Evolutionary conservation across 306 rosid species (phyloP).

Genomic region (Ziziphus jujuba): DNA sequence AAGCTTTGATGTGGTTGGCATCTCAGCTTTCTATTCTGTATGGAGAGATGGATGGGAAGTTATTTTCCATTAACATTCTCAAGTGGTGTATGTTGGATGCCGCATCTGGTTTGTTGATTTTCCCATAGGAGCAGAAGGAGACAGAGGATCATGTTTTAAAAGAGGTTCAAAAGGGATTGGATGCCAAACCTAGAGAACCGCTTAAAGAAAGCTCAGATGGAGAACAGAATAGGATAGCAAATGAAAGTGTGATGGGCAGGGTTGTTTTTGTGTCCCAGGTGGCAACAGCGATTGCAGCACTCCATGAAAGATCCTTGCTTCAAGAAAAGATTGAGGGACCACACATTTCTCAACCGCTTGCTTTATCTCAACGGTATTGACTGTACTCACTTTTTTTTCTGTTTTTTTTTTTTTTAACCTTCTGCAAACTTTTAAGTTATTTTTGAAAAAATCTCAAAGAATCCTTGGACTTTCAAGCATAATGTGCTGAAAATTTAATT

Average conservation of each 20-base stretch:
- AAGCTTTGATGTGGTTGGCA: slow-evolving; percentile 58
- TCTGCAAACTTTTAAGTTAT: background rate
- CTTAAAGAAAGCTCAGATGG: slow-evolving; percentile 18
- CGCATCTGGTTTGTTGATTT: slow-evolving; percentile 41
- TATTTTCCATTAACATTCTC: slow-evolving; percentile 50
- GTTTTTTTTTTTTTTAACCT: background rate
- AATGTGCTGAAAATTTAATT: background rate
- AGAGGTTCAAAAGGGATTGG: slow-evolving; percentile 19
- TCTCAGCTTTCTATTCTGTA: slow-evolving; percentile 68
- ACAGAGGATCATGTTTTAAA: slow-evolving; percentile 18
- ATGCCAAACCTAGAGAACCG: slow-evolving; percentile 8
- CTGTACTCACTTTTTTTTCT: background rate
- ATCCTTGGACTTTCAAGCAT: background rate
- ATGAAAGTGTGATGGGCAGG: slow-evolving; percentile 22
- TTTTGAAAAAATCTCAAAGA: background rate
- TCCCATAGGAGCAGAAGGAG: slow-evolving; percentile 38
- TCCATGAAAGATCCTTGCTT: slow-evolving; percentile 72
- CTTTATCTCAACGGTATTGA: slow-evolving; percentile 52
- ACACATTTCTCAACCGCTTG: slow-evolving; percentile 46
- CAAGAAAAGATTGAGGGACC: slow-evolving; percentile 57
- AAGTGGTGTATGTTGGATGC: slow-evolving; percentile 49
- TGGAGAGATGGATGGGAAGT: slow-evolving; percentile 56
- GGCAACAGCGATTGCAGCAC: slow-evolving; percentile 72
- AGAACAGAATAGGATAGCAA: slow-evolving; percentile 2
- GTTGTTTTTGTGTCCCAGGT: slow-evolving; percentile 59